A percentile compares a stretch with the other conserved stretches of the same genome.
phyloP scores from a whole-genome alignment of 2,329 filamentous ascomycete genomes.

The Colletotrichum tofieldiae region DNA sequence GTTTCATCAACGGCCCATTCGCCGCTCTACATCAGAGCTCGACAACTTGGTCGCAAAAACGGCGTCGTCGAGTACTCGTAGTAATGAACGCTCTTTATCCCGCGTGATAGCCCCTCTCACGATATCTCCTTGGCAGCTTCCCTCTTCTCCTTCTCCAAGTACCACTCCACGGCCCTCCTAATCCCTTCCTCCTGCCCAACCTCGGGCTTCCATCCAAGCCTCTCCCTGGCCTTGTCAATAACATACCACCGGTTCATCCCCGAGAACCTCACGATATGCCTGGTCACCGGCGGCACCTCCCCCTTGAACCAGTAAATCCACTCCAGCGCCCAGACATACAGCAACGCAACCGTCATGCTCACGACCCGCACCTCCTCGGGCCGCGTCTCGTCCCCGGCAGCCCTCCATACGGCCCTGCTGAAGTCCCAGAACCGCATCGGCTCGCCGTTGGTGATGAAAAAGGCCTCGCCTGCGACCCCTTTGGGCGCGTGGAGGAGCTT shows the following conservation, averaged over 20 bases:
- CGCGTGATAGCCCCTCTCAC: background rate
- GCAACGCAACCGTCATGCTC: slow-evolving; percentile 3
- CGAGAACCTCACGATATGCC: slow-evolving; percentile 49
- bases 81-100: too few species aligned
- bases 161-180: slow-evolving; percentile 47
- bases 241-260: slow-evolving; percentile 52
- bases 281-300: slow-evolving; percentile 48
- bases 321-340: slow-evolving; percentile 46
- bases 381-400: slow-evolving; percentile 35
- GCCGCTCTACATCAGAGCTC: too few species aligned
- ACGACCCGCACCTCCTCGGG: slow-evolving; percentile 34
- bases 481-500: slow-evolving; percentile 65
- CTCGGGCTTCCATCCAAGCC: slow-evolving; percentile 51
- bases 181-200: slow-evolving; percentile 50
- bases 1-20: too few species aligned
- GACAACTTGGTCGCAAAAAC: too few species aligned
- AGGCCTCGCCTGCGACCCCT: slow-evolving; percentile 71
- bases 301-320: slow-evolving; percentile 47
- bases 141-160: slow-evolving; percentile 37
- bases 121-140: background rate
- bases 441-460: slow-evolving; percentile 77
- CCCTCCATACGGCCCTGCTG: slow-evolving; percentile 68
- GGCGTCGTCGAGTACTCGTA: too few species aligned
- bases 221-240: slow-evolving; percentile 51
- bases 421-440: slow-evolving; percentile 76